Evolutionary conservation across 2,329 filamentous ascomycete species (phyloP).

Genomic region (Paraphaeosphaeria minitans): DNA sequence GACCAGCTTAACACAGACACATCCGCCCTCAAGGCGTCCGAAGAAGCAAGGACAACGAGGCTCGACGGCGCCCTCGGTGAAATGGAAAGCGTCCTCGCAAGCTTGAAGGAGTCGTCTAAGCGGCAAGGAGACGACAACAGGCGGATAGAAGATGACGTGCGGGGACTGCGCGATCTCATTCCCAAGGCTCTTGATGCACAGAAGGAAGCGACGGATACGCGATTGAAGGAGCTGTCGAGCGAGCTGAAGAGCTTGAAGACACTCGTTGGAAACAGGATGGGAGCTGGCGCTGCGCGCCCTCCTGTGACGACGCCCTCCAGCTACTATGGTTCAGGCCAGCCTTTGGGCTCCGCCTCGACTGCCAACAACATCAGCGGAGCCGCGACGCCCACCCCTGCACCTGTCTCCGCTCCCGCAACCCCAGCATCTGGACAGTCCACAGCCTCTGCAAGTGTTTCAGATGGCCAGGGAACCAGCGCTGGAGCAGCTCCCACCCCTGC

Average conservation of each 20-base stretch:
- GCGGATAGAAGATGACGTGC: slow-evolving; percentile 84
- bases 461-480: slow-evolving; percentile 28
- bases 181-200: slow-evolving; percentile 88
- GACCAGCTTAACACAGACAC: slow-evolving; percentile 94
- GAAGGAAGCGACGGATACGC: slow-evolving; percentile 79
- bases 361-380: slow-evolving; percentile 35
- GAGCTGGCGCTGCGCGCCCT: slow-evolving; percentile 36
- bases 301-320: slow-evolving; percentile 25
- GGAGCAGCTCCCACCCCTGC: slow-evolving; percentile 27
- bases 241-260: slow-evolving; percentile 94
- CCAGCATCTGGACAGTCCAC: slow-evolving; percentile 27
- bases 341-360: slow-evolving; percentile 26
- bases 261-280: slow-evolving; percentile 70
- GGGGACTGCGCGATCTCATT: slow-evolving; percentile 79
- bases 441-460: slow-evolving; percentile 16
- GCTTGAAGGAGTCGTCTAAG: slow-evolving; percentile 80
- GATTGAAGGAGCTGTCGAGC: slow-evolving; percentile 81
- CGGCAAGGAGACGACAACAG: slow-evolving; percentile 87
- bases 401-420: slow-evolving; percentile 20
- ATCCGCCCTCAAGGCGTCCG: slow-evolving; percentile 81
- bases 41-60: slow-evolving; percentile 81
- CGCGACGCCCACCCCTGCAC: slow-evolving; percentile 18
- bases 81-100: slow-evolving; percentile 79
- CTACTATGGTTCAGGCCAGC: slow-evolving; percentile 32
- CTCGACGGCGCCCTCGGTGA: slow-evolving; percentile 82